Base-by-base conservation (phyloP, 192 early-diverging fungal genomes). In the Spinellus fusiger region DNA sequence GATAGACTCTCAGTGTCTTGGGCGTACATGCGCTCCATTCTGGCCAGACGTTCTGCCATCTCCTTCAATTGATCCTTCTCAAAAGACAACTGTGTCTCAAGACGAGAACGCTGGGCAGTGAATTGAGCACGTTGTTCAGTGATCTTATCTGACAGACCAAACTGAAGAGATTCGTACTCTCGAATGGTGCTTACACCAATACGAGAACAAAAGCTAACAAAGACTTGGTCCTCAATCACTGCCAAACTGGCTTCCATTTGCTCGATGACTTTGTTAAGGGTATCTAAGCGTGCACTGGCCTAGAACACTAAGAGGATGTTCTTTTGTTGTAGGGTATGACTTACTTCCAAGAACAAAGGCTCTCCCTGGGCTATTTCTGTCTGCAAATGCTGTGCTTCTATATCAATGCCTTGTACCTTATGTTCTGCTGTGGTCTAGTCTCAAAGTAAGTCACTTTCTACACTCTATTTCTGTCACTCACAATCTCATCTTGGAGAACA, bases 121-220 rank as follows among this genome's bases (percentile, higher is more conserved):
- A 93, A 93, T 62, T 88, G 82, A 47, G 91, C 57, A 32, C 87
- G 81, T 18, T 78, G 83, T 70, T 99, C 88, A 12, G 80, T 79
- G 0, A 77, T 68, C 61, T 94, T 88, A 58, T 89, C 84, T 1
- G 89, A 74, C 3, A 86, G 65, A 13, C 79, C 79, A 15, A 91
- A 74, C 44, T 88, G 85, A 25, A 80, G 73, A 18, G 82, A 81
- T 66, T 99, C 94, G 66, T 94, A 98, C 57, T 91, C 94, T 4
- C 91, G 86, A 59, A 98, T 85, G 59, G 84, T 89, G 8, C 73
- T 44, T 1, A 98, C 86, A 3, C 80, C 76, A n/a, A 93, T 84
- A 9, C 66, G 59, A 29, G 50, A 47, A 71, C 97, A 98, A 53
- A 99, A 95, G 1, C 74, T 76, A 0, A 76, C 78, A 80, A 99